Conservation (phyloP, 2,329 filamentous ascomycete genomes). For the Paecilomyces formosus region DNA sequence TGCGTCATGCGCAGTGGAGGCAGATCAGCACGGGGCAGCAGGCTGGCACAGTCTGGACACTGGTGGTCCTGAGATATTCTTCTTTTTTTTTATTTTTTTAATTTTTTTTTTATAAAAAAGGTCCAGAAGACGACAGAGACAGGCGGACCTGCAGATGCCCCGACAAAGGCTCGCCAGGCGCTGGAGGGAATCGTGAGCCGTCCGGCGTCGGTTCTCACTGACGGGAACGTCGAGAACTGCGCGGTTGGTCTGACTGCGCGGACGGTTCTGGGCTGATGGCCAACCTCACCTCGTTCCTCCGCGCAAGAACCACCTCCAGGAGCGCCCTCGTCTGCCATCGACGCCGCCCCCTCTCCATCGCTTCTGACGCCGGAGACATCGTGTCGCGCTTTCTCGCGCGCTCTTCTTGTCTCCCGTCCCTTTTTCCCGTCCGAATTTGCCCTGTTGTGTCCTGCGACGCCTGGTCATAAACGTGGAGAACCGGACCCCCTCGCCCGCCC, state of each 20-base stretch:
- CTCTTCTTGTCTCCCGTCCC: conserved; percentile 19
- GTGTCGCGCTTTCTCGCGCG: conserved; percentile 12
- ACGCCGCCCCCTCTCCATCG: conserved; percentile 26
- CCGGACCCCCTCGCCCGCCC: conserved; percentile 36
- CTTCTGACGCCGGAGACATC: conserved; percentile 22
- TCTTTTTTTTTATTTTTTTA: too few relatives aligned
- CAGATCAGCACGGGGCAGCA: background rate
- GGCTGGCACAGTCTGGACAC: background rate
- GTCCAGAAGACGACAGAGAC: too few relatives aligned
- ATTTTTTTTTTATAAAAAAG: too few relatives aligned
- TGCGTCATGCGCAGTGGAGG: conserved; percentile 20
- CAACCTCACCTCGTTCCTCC: conserved; percentile 32
- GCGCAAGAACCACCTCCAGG: conserved; percentile 34
- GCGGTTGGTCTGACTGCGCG: conserved; percentile 20
- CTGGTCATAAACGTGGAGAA: conserved; percentile 37
- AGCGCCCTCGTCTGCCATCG: conserved; percentile 32
- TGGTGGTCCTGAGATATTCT: too few relatives aligned
- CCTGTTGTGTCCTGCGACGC: conserved; percentile 21
- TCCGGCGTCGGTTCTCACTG: background rate
- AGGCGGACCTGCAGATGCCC: background rate
- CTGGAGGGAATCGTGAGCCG: background rate
- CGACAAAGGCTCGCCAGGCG: background rate
- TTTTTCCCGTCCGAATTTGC: conserved; percentile 19
- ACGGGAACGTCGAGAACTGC: conserved; percentile 14
- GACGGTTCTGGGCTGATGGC: conserved; percentile 14